phyloP scores from a whole-genome alignment of 1,284 basidiomycete species.

The Cutaneotrichosporon curvatum region DNA sequence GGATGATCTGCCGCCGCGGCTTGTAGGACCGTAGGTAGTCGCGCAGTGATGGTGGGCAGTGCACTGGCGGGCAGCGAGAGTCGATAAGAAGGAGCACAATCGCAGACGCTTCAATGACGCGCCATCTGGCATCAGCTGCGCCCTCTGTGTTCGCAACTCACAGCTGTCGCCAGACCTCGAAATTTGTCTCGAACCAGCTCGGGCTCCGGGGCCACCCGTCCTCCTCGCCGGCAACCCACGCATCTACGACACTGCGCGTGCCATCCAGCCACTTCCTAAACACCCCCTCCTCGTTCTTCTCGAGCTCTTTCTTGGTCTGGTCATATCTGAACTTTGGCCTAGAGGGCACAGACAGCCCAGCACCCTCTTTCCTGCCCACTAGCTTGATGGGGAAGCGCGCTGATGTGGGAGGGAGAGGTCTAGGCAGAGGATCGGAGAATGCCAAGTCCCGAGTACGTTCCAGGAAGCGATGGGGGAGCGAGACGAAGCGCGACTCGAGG shows the following conservation, averaged over 20 bases:
- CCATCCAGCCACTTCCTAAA: slow-evolving; percentile 67
- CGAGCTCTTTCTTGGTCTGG: slow-evolving; percentile 78
- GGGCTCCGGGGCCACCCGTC: slow-evolving; percentile 27
- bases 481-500: slow-evolving; percentile 52
- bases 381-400: slow-evolving; percentile 48
- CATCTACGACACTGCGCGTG: slow-evolving; percentile 54
- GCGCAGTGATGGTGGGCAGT: slow-evolving; percentile 52
- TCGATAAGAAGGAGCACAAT: slow-evolving; percentile 79
- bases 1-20: slow-evolving; percentile 56
- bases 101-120: slow-evolving; percentile 75
- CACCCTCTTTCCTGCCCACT: slow-evolving; percentile 12
- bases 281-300: slow-evolving; percentile 69
- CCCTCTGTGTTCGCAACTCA: background rate
- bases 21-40: slow-evolving; percentile 47
- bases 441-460: slow-evolving; percentile 59
- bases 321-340: slow-evolving; percentile 76
- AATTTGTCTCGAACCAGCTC: slow-evolving; percentile 76
- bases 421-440: slow-evolving; percentile 50
- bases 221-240: slow-evolving; percentile 49
- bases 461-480: slow-evolving; percentile 59
- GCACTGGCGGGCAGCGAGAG: slow-evolving; percentile 67
- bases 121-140: slow-evolving; percentile 51
- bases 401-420: slow-evolving; percentile 54
- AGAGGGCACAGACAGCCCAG: slow-evolving; percentile 53
- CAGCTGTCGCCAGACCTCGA: slow-evolving; percentile 88